Percentiles rank a stretch among this genome's conserved stretches.
Conservation (phyloP, 345 rosid species). For the Brassica incana region DNA sequence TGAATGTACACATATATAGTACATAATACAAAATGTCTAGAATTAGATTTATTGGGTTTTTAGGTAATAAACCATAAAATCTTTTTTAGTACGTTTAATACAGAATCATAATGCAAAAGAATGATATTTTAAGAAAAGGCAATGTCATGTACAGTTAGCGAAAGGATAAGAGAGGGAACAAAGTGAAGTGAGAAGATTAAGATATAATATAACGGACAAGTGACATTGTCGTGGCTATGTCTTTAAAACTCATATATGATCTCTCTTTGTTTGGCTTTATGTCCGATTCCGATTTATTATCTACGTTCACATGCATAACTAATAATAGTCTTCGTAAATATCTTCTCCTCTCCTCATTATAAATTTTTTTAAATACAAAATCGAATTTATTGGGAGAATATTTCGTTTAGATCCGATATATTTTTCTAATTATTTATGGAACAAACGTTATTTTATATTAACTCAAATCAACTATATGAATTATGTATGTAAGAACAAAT, state of each 20-base stretch:
- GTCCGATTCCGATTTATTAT: conserved; percentile 20
- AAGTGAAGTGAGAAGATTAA: conserved; percentile 18
- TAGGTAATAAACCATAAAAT: neutral
- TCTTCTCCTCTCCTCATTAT: conserved; percentile 18
- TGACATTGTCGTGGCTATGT: conserved; percentile 32
- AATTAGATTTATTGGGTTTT: neutral
- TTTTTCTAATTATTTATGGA: conserved; percentile 15
- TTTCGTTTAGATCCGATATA: conserved; percentile 25
- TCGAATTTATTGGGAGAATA: conserved; percentile 12
- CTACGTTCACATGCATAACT: conserved; percentile 15
- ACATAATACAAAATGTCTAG: too few relatives aligned
- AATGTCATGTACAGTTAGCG: conserved; percentile 29
- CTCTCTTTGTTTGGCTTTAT: conserved; percentile 31
- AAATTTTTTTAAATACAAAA: neutral
- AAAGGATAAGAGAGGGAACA: conserved; percentile 33
- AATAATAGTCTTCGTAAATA: conserved; percentile 27
- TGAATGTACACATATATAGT: too few relatives aligned
- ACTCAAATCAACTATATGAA: neutral
- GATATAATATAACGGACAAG: conserved; percentile 33
- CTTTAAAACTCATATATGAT: conserved; percentile 10
- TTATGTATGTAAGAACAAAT: neutral
- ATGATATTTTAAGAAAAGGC: conserved; percentile 31
- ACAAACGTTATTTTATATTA: neutral
- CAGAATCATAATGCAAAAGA: conserved; percentile 20
- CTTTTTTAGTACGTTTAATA: neutral